phyloP scores from a whole-genome alignment of 139 green algal species.

The Chlamydomonas eustigma region DNA sequence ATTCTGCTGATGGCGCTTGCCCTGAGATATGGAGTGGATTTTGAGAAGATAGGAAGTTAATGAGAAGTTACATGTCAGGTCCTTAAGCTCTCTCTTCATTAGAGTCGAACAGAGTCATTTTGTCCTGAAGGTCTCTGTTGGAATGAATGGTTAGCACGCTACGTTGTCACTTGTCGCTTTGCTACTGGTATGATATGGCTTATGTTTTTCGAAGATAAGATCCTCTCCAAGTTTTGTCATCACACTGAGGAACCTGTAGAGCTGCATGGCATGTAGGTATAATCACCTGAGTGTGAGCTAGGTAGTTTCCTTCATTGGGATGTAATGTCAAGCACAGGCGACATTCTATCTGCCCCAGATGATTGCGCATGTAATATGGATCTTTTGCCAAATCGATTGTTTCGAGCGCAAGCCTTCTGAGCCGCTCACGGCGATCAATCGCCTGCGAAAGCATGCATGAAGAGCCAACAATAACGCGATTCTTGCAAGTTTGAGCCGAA shows the following conservation, averaged over 20 bases:
- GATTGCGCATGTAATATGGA: slow-evolving; percentile 99
- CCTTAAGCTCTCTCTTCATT: too few species aligned
- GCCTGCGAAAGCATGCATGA: slow-evolving; percentile 14
- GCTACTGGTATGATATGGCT: too few species aligned
- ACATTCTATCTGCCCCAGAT: slow-evolving; percentile 97
- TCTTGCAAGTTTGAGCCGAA: slow-evolving; percentile 23
- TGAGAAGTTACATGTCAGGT: too few species aligned
- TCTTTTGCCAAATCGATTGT: slow-evolving; percentile 98
- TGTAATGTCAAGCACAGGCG: slow-evolving; percentile 97
- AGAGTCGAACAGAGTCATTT: too few species aligned
- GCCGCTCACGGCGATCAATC: slow-evolving; percentile 90
- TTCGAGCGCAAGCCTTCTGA: slow-evolving; percentile 94
- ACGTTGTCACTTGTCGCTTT: too few species aligned
- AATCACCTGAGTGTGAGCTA: slow-evolving; percentile 93
- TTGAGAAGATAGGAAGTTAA: too few species aligned
- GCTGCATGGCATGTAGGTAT: background rate
- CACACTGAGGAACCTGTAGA: background rate
- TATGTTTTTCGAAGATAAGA: too few species aligned
- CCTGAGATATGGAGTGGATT: too few species aligned
- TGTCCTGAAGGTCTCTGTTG: too few species aligned
- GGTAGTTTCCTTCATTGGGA: slow-evolving; percentile 98
- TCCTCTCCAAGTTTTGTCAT: too few species aligned
- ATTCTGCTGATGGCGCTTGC: slow-evolving; percentile 97
- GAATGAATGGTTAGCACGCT: too few species aligned
- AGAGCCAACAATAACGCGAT: background rate